These are phyloP conservation scores for Trypanosoma theileri DNA, from an alignment of 208 protist species.

Conservation along the genomic window DNA sequence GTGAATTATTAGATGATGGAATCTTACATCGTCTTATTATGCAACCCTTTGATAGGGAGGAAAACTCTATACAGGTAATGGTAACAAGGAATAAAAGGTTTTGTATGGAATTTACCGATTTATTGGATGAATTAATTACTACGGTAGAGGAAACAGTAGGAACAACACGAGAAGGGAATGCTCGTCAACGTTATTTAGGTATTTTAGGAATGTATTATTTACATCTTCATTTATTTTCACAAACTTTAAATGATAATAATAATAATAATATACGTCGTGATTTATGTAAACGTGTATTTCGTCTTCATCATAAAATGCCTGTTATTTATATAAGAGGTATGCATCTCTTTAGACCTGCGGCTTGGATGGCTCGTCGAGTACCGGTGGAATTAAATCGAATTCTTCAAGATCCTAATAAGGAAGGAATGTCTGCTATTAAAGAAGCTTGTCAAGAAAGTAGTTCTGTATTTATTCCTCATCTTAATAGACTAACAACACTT, in stretches of 20 bases:
- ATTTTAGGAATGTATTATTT: conserved; percentile 71
- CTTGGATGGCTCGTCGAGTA: conserved; percentile 36
- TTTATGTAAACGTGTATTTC: conserved; percentile 41
- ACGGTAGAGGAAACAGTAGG: conserved; percentile 29
- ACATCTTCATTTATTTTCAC: conserved; percentile 51
- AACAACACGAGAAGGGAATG: conserved; percentile 39
- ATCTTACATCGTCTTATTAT: conserved; percentile 66
- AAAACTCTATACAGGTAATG: conserved; percentile 21
- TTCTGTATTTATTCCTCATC: conserved; percentile 23
- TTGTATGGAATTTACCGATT: conserved; percentile 53
- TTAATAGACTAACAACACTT: conserved; percentile 39
- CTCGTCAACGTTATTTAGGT: conserved; percentile 46
- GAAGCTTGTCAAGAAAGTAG: conserved; percentile 22
- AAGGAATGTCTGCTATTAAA: conserved; percentile 23
- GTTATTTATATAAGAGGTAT: conserved; percentile 41
- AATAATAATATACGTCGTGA: neutral
- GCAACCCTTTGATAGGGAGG: conserved; percentile 58
- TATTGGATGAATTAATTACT: conserved; percentile 35
- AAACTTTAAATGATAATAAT: neutral
- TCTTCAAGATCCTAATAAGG: conserved; percentile 34
- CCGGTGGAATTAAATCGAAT: conserved; percentile 22
- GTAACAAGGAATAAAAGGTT: conserved; percentile 54
- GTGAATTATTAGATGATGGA: conserved; percentile 63
- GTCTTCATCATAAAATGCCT: conserved; percentile 41
- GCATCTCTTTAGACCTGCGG: conserved; percentile 20